phyloP scores from a whole-genome alignment of 768 basidiomycete species.

The Daedaleopsis nitida region DNA sequence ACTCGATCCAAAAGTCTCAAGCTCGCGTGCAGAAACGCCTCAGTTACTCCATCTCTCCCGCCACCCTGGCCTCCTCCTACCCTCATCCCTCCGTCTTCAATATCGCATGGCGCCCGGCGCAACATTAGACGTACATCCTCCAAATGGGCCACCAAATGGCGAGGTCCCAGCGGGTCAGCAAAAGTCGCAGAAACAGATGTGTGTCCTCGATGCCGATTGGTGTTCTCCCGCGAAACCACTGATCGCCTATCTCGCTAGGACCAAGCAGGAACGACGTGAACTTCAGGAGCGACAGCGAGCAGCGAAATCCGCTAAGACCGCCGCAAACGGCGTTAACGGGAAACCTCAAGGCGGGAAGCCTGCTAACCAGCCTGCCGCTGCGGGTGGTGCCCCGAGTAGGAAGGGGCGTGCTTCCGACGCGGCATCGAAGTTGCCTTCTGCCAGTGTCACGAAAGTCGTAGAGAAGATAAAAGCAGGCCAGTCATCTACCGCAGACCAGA shows the following conservation, averaged over 20 bases:
- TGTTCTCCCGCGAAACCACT: neutral
- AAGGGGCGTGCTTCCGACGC: constrained; percentile 25
- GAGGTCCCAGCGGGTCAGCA: constrained; percentile 24
- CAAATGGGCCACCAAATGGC: constrained; percentile 20
- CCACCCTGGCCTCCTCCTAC: too few species aligned
- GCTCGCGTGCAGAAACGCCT: constrained; percentile 7
- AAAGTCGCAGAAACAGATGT: constrained; percentile 64
- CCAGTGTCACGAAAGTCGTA: constrained; percentile 15
- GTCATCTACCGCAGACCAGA: constrained; percentile 32
- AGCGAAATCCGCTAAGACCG: constrained; percentile 56
- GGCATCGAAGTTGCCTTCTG: constrained; percentile 9
- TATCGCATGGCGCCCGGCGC: constrained; percentile 26
- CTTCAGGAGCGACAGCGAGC: constrained; percentile 80
- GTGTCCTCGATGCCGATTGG: constrained; percentile 11
- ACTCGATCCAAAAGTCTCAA: constrained; percentile 19
- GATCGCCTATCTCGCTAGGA: constrained; percentile 31
- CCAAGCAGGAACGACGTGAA: constrained; percentile 79
- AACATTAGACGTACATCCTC: constrained; percentile 27
- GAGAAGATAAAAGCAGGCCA: constrained; percentile 21
- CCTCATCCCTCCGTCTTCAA: neutral
- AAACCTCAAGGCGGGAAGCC: constrained; percentile 29
- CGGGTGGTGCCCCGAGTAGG: constrained; percentile 22
- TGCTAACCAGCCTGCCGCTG: constrained; percentile 5
- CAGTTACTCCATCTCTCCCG: constrained; percentile 6
- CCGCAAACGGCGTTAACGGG: constrained; percentile 23